phyloP scores from a whole-genome alignment of 2,329 filamentous ascomycete genomes.

The Fusarium humuli region DNA sequence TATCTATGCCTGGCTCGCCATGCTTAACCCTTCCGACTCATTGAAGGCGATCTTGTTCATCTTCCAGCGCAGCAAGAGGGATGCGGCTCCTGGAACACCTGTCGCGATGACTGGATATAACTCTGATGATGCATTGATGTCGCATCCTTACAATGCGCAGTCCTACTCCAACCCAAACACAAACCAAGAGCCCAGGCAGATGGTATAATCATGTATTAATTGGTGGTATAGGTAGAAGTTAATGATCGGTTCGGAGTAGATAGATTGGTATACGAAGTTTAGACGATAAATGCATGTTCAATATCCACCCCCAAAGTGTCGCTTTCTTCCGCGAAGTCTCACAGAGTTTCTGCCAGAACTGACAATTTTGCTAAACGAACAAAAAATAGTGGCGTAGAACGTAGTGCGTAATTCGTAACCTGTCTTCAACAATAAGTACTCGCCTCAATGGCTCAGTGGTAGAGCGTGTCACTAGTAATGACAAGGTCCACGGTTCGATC shows the following conservation, averaged over 20 bases:
- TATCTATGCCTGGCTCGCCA: conserved; percentile 31
- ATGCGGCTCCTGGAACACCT: not conserved
- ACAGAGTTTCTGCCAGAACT: not conserved
- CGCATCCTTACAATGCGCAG: conserved; percentile 11
- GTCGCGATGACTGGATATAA: conserved; percentile 20
- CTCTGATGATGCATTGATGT: conserved; percentile 6
- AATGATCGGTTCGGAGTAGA: not conserved
- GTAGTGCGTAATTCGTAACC: not conserved
- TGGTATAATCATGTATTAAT: not conserved
- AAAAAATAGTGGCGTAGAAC: not conserved
- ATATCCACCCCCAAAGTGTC: not conserved
- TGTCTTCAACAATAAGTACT: not conserved
- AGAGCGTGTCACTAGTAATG: conserved; percentile 38
- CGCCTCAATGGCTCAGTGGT: conserved; percentile 34
- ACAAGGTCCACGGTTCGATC: conserved; percentile 37
- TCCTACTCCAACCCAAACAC: not conserved
- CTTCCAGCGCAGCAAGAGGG: not conserved
- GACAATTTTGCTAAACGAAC: not conserved
- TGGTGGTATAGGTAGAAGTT: not conserved
- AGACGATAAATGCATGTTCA: not conserved
- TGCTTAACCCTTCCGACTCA: conserved; percentile 35
- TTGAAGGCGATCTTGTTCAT: conserved; percentile 32
- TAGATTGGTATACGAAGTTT: not conserved
- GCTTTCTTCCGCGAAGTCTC: too few relatives aligned
- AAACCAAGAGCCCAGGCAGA: not conserved